Base-by-base conservation (phyloP, 495 filamentous ascomycete genomes). In the Amphirosellinia nigrospora region DNA sequence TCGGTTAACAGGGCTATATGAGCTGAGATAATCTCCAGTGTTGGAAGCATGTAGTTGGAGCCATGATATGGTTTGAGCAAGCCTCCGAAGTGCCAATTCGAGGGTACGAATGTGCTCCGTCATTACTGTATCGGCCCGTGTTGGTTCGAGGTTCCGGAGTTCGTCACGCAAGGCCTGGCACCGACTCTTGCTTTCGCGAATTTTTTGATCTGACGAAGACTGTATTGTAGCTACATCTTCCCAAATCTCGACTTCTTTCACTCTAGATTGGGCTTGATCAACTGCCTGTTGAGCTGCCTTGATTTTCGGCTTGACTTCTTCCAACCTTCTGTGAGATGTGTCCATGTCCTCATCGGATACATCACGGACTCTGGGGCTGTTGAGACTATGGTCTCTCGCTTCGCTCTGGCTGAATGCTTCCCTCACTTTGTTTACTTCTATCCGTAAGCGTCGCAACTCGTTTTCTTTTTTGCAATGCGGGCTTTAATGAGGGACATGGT, bases 241-340 rank as follows among this genome's bases (percentile, higher is more conserved):
- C 53, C 19, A 21, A n/a, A 45, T 46, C 10, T 68, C 55, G 21
- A 39, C 30, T 10, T 68, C 30, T 13, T 60, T 61, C 30, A 58
- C 16, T 5, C n/a, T 15, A 52, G 66, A 68, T 70, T 64, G 34
- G 34, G 64, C 55, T 48, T 63, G 11, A 64, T 55, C 21, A 39
- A 65, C 36, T 69, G 46, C 28, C 56, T 32, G 50, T 56, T 45
- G 30, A 28, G 45, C 26, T 64, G 60, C 10, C 21, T 52, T 28
- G 23, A 45, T 55, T 64, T 68, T 50, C 15, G 21, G n/a, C 32
- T 68, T 68, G n/a, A 60, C 26, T 23, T 28, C 53, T 26, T 69
- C 53, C 38, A 66, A 36, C 30, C 43, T 45, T 68, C 26, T 3
- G n/a, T 16, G 39, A 13, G 55, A 23, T 6, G 1, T 13, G 0